phyloP scores from a whole-genome alignment of 192 early-diverging fungal genomes.

The Mortierella antarctica region DNA sequence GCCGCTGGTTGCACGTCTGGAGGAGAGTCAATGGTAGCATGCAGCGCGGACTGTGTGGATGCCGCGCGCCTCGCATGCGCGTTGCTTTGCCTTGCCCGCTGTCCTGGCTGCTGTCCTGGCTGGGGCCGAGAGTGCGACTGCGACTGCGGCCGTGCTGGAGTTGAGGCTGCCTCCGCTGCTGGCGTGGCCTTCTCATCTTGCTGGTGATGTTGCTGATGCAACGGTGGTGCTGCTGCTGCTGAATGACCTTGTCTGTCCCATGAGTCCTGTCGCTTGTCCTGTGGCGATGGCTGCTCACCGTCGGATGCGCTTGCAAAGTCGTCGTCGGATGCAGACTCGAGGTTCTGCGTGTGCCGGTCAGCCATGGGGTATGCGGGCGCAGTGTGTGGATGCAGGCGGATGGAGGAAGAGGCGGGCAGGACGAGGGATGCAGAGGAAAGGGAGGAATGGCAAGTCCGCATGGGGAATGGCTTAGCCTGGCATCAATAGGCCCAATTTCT shows the following conservation, averaged over 20 bases:
- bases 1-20: not conserved
- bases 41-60: not conserved
- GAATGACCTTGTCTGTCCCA: not conserved
- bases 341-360: too few species aligned
- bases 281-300: constrained; percentile 10
- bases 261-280: not conserved
- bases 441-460: too few species aligned
- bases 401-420: too few species aligned
- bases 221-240: not conserved
- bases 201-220: constrained; percentile 1
- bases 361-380: too few species aligned
- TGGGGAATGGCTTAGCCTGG: too few species aligned
- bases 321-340: not conserved
- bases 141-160: not conserved
- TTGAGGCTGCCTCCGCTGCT: not conserved
- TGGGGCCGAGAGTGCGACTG: too few species aligned
- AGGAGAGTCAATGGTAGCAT: constrained; percentile 14
- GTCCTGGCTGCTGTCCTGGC: too few species aligned
- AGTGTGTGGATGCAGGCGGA: too few species aligned
- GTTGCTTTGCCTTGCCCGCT: too few species aligned
- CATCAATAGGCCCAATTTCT: too few species aligned
- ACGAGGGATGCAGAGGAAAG: not conserved
- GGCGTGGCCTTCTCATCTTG: not conserved
- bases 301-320: constrained; percentile 49
- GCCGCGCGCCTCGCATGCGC: too few species aligned